Evolutionary conservation across 2,329 filamentous ascomycete species (phyloP).

Genomic region (Verticillium longisporum): DNA sequence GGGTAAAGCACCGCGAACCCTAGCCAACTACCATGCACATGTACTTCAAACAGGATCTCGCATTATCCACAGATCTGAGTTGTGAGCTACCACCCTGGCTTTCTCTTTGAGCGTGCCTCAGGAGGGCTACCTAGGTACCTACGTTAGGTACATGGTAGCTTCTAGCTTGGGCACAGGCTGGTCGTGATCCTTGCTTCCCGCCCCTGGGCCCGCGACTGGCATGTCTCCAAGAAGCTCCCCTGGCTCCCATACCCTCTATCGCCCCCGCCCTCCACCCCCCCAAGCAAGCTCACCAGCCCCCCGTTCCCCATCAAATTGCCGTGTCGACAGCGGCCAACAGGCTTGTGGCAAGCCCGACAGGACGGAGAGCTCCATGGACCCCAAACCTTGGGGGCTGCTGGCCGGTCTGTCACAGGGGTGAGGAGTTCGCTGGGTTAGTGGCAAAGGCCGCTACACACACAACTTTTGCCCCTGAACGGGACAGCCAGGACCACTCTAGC

Average conservation of each 20-base stretch:
- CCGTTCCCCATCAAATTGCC: background rate
- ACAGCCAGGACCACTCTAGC: slow-evolving; percentile 1
- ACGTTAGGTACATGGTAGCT: no score
- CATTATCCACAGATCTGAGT: background rate
- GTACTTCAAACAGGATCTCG: no score
- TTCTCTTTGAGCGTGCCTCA: background rate
- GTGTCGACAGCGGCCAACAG: slow-evolving; percentile 14
- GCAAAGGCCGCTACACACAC: background rate
- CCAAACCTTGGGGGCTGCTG: background rate
- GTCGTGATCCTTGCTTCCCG: background rate
- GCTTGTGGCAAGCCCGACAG: slow-evolving; percentile 8
- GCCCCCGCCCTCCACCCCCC: no score
- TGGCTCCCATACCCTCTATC: no score
- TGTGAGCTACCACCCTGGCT: background rate
- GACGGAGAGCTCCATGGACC: background rate
- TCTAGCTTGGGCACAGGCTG: background rate
- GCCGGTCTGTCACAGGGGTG: background rate
- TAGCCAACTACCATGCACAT: no score
- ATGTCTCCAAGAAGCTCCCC: background rate
- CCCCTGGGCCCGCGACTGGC: background rate
- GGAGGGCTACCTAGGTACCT: no score
- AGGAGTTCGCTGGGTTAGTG: background rate
- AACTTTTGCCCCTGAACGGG: background rate
- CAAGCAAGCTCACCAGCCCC: background rate
- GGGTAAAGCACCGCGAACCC: no score